These are phyloP conservation scores for Tuber indicum DNA, from an alignment of 495 filamentous ascomycete genomes.

Conservation along the genomic window DNA sequence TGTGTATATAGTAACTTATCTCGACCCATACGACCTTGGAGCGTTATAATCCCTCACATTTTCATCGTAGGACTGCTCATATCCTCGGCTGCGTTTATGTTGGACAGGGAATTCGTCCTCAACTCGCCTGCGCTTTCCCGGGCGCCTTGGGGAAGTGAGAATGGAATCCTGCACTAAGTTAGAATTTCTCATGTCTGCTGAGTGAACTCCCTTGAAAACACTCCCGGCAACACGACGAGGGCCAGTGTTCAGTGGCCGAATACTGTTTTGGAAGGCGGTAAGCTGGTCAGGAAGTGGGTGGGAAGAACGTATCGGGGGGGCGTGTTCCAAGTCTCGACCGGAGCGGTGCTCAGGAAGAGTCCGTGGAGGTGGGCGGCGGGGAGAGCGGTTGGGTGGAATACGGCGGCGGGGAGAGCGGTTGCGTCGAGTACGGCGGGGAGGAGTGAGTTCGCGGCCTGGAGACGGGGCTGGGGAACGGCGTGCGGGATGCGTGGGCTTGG, in stretches of 20 bases:
- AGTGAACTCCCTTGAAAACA: not conserved
- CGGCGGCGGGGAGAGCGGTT: not conserved
- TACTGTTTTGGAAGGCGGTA: not conserved
- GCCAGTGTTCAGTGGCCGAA: not conserved
- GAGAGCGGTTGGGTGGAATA: not conserved
- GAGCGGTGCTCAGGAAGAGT: not conserved
- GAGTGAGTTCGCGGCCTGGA: not conserved
- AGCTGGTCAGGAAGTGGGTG: not conserved
- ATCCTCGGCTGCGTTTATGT: not conserved
- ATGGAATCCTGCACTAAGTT: not conserved
- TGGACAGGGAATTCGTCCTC: not conserved
- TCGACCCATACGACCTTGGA: not conserved
- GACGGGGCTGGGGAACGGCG: not conserved
- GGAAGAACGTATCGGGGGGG: not conserved
- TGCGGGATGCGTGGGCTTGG: not conserved
- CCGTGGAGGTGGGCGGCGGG: not conserved
- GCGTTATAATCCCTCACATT: not conserved
- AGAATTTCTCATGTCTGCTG: not conserved
- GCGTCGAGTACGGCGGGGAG: not conserved
- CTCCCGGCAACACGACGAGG: not conserved
- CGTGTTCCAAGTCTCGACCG: not conserved
- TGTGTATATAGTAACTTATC: not conserved
- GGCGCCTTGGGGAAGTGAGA: not conserved
- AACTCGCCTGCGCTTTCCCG: not conserved
- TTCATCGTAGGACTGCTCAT: not conserved